Evolutionary conservation across 495 filamentous ascomycete genomes (phyloP), one percentile per base, ranked within the genome.

Genomic region (Podospora pseudocomata): DNA sequence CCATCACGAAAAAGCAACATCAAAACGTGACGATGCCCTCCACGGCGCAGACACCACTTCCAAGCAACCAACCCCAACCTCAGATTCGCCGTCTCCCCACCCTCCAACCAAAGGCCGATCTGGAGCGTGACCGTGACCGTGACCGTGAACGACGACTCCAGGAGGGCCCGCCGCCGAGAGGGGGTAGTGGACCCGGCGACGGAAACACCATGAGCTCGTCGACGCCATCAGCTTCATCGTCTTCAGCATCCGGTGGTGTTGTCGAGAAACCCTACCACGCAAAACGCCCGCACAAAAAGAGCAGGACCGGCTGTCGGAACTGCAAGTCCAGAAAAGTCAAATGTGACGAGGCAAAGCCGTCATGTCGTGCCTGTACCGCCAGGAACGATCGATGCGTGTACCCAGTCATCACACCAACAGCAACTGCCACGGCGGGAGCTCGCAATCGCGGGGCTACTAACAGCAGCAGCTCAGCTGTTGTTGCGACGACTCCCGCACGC

Each of bases 201-300:
- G 15, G 11, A 49, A 49, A 13, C 13, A 49, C 39, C 39, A 49
- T 49, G 39, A 49, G 39, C 39, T 49, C 39, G 39, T 49, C 39
- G 39, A 49, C 39, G 13, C 39, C 39, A 6, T 49, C 39, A 13
- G 39, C 9, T 13, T 49, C 39, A 32, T 18, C 28, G 11, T 32
- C 20, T 5, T 32, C 27, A 4, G 7, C 61, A 4, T 6, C 54
- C 32, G 58, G 23, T 58, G 58, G 23, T 58, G 6, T 62, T 0
- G 30, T 49, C n/a, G 63, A 63, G 13, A 80, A 66, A 60, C 78
- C 77, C 0, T 84, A 81, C 60, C 75, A 83, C 59, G 53, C 83
- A 30, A 86, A 85, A 70, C 76, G 83, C 20, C 82, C 84, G 30
- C 84, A 85, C 66, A 82, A 76, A 65, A 86, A 86, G 71, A 83